Percentiles rank a stretch among this genome's conserved stretches.
phyloP scores from a whole-genome alignment of 2,329 filamentous ascomycete genomes.

The Periconia sp. region DNA sequence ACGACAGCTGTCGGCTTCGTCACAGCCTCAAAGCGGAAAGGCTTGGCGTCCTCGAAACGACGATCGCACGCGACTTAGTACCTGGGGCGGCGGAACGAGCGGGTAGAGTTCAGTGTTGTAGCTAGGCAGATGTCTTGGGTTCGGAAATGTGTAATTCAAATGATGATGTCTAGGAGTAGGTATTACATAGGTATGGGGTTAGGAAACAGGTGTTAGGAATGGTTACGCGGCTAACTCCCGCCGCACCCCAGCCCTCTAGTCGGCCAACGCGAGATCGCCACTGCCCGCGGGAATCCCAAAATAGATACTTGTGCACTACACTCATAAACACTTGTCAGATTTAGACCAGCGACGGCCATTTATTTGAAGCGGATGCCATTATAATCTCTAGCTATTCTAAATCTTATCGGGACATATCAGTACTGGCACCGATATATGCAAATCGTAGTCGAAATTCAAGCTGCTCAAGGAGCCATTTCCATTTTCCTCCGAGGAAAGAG shows the following conservation, averaged over 20 bases:
- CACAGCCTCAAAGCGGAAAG: slow-evolving; percentile 36
- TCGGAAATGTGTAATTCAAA: background rate
- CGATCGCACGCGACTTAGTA: slow-evolving; percentile 18
- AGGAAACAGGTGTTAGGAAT: background rate
- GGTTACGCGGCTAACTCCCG: background rate
- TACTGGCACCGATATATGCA: too few relatives aligned
- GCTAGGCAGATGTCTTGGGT: background rate
- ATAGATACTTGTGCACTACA: background rate
- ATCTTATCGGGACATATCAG: too few relatives aligned
- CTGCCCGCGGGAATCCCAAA: background rate
- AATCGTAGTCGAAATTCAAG: too few relatives aligned
- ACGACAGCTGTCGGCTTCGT: slow-evolving; percentile 40
- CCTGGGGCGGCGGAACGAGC: background rate
- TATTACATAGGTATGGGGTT: background rate
- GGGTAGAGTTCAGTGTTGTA: background rate
- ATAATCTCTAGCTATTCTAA: too few relatives aligned
- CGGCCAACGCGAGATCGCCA: background rate
- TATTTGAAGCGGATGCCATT: too few relatives aligned
- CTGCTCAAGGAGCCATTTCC: too few relatives aligned
- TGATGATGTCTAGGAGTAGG: background rate
- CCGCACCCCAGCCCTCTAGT: background rate
- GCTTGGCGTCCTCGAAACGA: slow-evolving; percentile 36
- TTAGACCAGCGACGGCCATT: too few relatives aligned
- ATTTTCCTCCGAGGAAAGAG: too few relatives aligned
- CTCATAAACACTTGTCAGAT: background rate